phyloP scores from a whole-genome alignment of 768 basidiomycete genomes.

The Dioszegia hungarica region DNA sequence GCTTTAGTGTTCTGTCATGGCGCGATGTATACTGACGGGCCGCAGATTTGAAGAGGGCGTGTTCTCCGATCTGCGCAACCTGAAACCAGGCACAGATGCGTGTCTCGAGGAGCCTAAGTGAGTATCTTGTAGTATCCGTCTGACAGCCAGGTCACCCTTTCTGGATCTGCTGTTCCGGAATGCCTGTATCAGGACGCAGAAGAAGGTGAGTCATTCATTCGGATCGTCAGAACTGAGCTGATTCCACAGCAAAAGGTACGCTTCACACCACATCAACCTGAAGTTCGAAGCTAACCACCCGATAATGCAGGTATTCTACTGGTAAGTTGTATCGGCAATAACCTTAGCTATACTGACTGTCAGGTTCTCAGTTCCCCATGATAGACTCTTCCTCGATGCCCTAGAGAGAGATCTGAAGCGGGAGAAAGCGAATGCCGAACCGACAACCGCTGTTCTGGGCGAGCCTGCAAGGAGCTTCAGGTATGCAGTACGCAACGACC shows the following conservation, averaged over 20 bases:
- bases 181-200: constrained; percentile 94
- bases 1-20: neutral
- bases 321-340: constrained; percentile 64
- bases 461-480: constrained; percentile 88
- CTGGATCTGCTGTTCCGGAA: constrained; percentile 91
- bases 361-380: constrained; percentile 96
- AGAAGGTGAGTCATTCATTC: constrained; percentile 59
- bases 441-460: constrained; percentile 69
- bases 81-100: constrained; percentile 89
- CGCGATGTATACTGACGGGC: neutral
- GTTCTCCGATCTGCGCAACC: constrained; percentile 84
- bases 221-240: neutral
- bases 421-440: constrained; percentile 82
- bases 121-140: neutral
- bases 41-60: constrained; percentile 70
- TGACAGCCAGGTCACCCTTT: constrained; percentile 68
- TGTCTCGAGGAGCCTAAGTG: constrained; percentile 88
- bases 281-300: too few relatives aligned
- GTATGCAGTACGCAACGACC: constrained; percentile 13
- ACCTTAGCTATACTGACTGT: neutral
- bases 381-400: constrained; percentile 92
- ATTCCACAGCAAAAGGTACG: constrained; percentile 36
- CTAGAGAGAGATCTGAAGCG: constrained; percentile 93
- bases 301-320: constrained; percentile 77
- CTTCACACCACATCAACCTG: too few relatives aligned